Evolutionary conservation across 2,329 filamentous ascomycete species (phyloP).

Genomic region (Aspergillus pseudoterreus): DNA sequence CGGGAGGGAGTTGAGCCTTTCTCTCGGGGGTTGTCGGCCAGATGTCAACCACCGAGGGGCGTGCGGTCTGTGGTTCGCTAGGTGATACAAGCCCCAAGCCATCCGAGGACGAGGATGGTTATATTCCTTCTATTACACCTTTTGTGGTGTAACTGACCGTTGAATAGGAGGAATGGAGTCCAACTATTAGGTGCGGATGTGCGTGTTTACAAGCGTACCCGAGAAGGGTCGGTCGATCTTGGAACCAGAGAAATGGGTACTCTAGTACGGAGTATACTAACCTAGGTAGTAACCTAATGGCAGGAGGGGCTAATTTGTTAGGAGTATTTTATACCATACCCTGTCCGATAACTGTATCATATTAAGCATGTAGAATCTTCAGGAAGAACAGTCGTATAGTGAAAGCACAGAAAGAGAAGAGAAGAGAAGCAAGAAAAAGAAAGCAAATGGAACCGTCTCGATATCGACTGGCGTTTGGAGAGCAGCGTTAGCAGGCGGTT

Average conservation of each 20-base stretch:
- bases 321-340: neutral
- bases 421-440: neutral
- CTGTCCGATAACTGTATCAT: too few relatives aligned
- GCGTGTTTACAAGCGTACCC: neutral
- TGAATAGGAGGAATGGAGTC: too few relatives aligned
- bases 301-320: neutral
- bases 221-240: neutral
- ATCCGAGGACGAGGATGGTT: neutral
- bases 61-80: too few relatives aligned
- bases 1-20: neutral
- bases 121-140: neutral
- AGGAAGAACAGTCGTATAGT: neutral
- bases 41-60: neutral
- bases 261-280: neutral
- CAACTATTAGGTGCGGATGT: neutral
- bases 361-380: neutral
- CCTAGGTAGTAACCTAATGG: neutral
- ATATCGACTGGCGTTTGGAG: neutral
- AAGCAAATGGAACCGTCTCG: neutral
- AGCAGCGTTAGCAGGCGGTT: neutral
- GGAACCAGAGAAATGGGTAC: slow-evolving; percentile 1
- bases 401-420: too few relatives aligned
- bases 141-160: neutral
- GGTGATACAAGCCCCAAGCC: neutral
- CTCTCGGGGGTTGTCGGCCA: slow-evolving; percentile 1